Percentiles rank a stretch among this genome's conserved stretches.
These are phyloP conservation scores for thale cress (Arabidopsis thaliana) DNA, from an alignment of 345 rosid genomes.

Conservation along the genomic window TAIR10.1 NC_003070.9:10401501-10402000, in stretches of 20 bases:
- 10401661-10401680: neutral
- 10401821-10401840: conserved; percentile 55
- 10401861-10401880: conserved; percentile 49
- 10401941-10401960: neutral
- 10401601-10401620: conserved; percentile 12
- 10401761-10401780: conserved; percentile 55
- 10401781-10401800: conserved; percentile 52
- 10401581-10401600: conserved; percentile 25
- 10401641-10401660: neutral
- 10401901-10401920: conserved; percentile 1
- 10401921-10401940: neutral
- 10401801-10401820: conserved; percentile 53
- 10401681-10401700: conserved; percentile 47
- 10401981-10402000: conserved; percentile 50
- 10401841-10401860: conserved; percentile 50
- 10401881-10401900: conserved; percentile 45
- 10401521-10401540: conserved; percentile 39
- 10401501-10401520: conserved; percentile 42
- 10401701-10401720: conserved; percentile 55
- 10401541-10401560: conserved; percentile 40
- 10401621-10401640: neutral
- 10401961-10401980: neutral
- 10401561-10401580: conserved; percentile 40
- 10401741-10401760: conserved; percentile 50
- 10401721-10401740: conserved; percentile 52